Base-by-base conservation (phyloP, 1,284 basidiomycete species). In the Cryptococcus maquisensis region DNA sequence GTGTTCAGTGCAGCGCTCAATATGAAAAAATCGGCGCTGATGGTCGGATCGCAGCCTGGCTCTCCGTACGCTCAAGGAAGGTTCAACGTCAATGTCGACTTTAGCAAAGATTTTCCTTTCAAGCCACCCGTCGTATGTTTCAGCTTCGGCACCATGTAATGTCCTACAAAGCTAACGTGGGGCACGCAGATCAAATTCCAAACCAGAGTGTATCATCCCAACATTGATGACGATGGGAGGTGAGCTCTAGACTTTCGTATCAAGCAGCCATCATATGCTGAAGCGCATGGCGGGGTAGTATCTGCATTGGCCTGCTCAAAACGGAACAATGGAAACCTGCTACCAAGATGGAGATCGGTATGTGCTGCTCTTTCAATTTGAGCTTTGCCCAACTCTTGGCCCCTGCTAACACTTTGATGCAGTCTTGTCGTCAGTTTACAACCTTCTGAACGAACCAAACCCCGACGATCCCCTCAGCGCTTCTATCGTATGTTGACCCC, bases 141-240 rank as follows among this genome's bases (percentile, higher is more conserved):
- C 24, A 26, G 16, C 32, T 3, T 15, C 23, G 21, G 5, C n/a
- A 18, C 47, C n/a, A 23, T n/a, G 20, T 32, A 8, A 4, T 5
- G 47, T 36, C 47, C 20, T 48, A 36, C 13, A 26, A 5, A 32
- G 10, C 10, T 23, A 12, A 37, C 44, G 16, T 43, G 5, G 32
- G 4, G 15, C 32, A 18, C 16, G 1, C 54, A 93, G 90, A 86
- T 93, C 56, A 84, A 83, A 41, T 93, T 93, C 77, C 83, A 79
- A 44, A 94, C 91, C 38, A 90, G 86, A 79, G 87, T 92, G 55
- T 94, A 94, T 69, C 91, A 95, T 76, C 91, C 91, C 15, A 91
- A 91, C 51, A 87, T 95, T 69, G 92, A 94, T 61, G 88, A 91
- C 56, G 89, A 95, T 69, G 91, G 90, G 39, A 92, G 80, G 90